These are phyloP conservation scores for Cordyceps militaris DNA, from an alignment of 2,329 filamentous ascomycete genomes.

Conservation along the genomic window DNA sequence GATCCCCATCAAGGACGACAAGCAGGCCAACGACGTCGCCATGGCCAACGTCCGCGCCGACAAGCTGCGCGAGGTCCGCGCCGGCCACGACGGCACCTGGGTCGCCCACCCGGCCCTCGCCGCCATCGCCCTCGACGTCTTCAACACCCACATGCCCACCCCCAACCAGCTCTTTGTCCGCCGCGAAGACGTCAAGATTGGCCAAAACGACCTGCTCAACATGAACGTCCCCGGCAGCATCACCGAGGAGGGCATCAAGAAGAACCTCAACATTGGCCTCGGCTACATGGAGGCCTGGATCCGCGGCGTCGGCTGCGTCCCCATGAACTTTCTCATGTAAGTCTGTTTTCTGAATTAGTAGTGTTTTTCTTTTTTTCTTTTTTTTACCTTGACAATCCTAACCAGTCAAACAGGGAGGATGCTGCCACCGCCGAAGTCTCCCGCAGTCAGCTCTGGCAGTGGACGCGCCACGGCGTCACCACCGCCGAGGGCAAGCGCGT, in stretches of 20 bases:
- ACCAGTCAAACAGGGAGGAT: conserved; percentile 57
- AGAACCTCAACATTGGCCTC: conserved; percentile 95
- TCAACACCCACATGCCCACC: conserved; percentile 98
- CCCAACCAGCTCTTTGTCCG: conserved; percentile 92
- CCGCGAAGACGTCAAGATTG: conserved; percentile 81
- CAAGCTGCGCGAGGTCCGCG: conserved; percentile 91
- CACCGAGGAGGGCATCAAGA: conserved; percentile 90
- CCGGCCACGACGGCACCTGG: conserved; percentile 95
- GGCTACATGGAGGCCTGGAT: conserved; percentile 99
- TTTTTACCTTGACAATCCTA: background rate
- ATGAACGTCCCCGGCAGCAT: conserved; percentile 93
- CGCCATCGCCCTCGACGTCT: conserved; percentile 79
- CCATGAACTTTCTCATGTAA: conserved; percentile 93
- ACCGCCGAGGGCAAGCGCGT: conserved; percentile 87
- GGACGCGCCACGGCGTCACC: conserved; percentile 65
- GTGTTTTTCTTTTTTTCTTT: background rate
- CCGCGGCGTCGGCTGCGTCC: conserved; percentile 87
- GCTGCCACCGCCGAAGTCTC: conserved; percentile 95
- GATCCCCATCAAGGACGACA: conserved; percentile 96
- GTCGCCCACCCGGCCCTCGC: conserved; percentile 94
- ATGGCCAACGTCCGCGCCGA: conserved; percentile 92
- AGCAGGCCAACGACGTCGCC: conserved; percentile 81
- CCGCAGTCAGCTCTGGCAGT: conserved; percentile 93
- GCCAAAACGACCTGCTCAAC: conserved; percentile 86
- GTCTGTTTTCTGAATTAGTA: conserved; percentile 12